phyloP scores from a whole-genome alignment of 768 basidiomycete genomes.

The Pleurotus platypus region DNA sequence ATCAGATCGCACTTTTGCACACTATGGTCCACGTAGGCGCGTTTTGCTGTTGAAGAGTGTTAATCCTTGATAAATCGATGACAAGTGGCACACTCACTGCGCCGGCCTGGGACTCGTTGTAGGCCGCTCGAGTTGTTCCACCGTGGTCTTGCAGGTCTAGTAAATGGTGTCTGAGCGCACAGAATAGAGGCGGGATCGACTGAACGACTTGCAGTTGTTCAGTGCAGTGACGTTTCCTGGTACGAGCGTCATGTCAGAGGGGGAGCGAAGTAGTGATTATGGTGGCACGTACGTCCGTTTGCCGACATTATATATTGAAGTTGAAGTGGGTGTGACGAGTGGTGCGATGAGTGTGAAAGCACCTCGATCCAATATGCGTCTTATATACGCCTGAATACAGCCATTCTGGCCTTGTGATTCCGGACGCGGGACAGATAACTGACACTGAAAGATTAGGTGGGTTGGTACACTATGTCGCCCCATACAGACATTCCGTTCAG shows the following conservation, averaged over 20 bases:
- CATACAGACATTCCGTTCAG: not conserved
- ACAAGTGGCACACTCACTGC: not conserved
- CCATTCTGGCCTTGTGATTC: no score
- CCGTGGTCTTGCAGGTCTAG: slow-evolving; percentile 24
- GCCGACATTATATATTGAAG: not conserved
- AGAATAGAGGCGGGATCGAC: not conserved
- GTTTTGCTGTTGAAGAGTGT: not conserved
- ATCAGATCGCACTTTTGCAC: slow-evolving; percentile 48
- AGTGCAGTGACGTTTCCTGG: slow-evolving; percentile 26
- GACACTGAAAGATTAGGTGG: not conserved
- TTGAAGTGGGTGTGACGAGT: no score
- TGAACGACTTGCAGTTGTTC: slow-evolving; percentile 41
- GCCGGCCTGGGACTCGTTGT: slow-evolving; percentile 33
- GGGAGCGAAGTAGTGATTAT: not conserved
- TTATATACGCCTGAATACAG: not conserved
- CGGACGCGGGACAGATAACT: no score
- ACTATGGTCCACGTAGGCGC: slow-evolving; percentile 43
- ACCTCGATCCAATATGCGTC: not conserved
- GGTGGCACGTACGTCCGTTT: not conserved
- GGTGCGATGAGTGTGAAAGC: no score
- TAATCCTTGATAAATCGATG: no score
- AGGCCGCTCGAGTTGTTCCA: not conserved
- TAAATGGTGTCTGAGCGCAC: not conserved
- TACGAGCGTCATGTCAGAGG: slow-evolving; percentile 4
- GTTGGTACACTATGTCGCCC: not conserved